Base-by-base conservation (phyloP, 306 rosid genomes). In the Prunus mongolica region DNA sequence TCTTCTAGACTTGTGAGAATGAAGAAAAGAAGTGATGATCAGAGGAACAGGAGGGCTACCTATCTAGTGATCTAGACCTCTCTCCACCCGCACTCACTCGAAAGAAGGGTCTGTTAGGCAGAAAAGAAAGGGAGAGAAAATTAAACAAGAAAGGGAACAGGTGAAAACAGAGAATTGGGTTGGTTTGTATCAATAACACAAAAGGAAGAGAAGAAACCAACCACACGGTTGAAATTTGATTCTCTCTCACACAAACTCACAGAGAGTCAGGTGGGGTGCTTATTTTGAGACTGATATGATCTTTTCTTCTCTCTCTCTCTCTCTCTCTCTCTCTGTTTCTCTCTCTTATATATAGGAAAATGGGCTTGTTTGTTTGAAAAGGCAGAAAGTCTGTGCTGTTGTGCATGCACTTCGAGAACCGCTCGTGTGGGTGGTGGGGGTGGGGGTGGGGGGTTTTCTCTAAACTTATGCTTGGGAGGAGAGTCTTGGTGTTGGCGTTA, bases 351-450 rank as follows among this genome's bases (percentile, higher is more conserved):
- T 1, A 41, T 49, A 65, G 49, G 58, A 27, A 61, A 27, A 20
- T 30, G 52, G 20, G 24, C 44, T 38, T 38, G 44, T 38, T 38
- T 38, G 8, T 7, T 12, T 47, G 49, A 8, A 38, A 15, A 46
- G 14, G 16, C 18, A 51, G 28, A 57, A 81, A 78, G 87, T 79
- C 49, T 32, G 76, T 75, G 78, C 75, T 58, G 86, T 47, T 58
- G 87, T 52, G 67, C 87, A 76, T 74, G 85, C 77, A 80, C 75
- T 71, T 84, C 83, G 79, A 89, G 92, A 93, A 80, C 82, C 97
- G 85, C 93, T 87, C 98, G 98, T 93, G 98, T 86, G 98, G 90
- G 81, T 83, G 65, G 79, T 30, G 79, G 61, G 25, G 71, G 80
- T 54, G 51, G 65, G 51, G 81, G 38, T 32, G 38, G 49, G 61